Conservation (phyloP, 441 rosid genomes). For the Lepidium campestre region DNA sequence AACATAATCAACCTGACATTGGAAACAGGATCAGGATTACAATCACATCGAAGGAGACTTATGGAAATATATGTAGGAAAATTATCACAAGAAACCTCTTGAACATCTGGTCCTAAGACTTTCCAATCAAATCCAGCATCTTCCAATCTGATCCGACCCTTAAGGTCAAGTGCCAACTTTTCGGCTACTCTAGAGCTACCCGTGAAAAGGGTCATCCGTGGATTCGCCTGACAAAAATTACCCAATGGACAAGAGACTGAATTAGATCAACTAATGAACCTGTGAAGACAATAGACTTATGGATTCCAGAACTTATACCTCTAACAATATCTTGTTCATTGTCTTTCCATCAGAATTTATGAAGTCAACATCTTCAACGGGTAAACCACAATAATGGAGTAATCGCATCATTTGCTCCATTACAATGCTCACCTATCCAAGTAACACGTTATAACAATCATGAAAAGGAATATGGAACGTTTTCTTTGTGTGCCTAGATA, state of each 20-base stretch:
- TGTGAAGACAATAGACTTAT: not conserved
- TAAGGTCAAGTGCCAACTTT: constrained; percentile 84
- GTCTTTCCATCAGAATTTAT: constrained; percentile 90
- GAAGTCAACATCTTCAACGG: constrained; percentile 84
- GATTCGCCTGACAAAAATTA: constrained; percentile 57
- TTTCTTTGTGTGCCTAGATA: not conserved
- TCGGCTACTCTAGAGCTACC: constrained; percentile 98
- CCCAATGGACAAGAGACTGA: not conserved
- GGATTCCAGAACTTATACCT: constrained; percentile 46
- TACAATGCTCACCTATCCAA: constrained; percentile 72
- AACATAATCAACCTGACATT: constrained; percentile 77
- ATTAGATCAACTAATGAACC: not conserved
- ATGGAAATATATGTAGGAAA: not conserved
- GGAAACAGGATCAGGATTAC: not conserved
- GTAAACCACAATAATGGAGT: constrained; percentile 85
- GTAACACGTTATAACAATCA: not conserved
- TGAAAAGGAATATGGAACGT: not conserved
- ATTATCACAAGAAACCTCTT: constrained; percentile 49
- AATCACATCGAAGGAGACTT: constrained; percentile 3
- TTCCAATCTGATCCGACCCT: constrained; percentile 86
- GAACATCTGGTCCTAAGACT: constrained; percentile 92
- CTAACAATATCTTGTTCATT: constrained; percentile 76
- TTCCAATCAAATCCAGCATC: constrained; percentile 99
- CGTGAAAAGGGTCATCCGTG: constrained; percentile 93
- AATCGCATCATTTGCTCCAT: constrained; percentile 97